These are phyloP conservation scores for Mortierella sp. DNA, from an alignment of 371 early-diverging fungal species.

Conservation along the genomic window DNA sequence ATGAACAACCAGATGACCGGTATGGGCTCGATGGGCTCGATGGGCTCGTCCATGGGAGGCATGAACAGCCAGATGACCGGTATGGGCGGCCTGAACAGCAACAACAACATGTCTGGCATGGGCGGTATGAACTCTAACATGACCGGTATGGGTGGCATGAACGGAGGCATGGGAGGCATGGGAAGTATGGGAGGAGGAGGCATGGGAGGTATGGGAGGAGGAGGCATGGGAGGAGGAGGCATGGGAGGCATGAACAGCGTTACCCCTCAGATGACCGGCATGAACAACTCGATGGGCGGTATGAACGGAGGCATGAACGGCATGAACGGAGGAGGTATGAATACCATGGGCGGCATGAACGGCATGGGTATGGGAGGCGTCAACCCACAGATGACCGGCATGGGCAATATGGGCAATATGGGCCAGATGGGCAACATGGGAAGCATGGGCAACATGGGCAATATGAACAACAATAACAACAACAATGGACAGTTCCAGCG, in stretches of 20 bases:
- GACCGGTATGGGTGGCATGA: conserved; percentile 19
- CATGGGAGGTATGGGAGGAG: conserved; percentile 10
- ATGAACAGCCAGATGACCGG: conserved; percentile 19
- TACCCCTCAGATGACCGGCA: conserved; percentile 22
- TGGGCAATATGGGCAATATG: conserved; percentile 22
- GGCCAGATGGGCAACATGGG: conserved; percentile 28
- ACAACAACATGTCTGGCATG: conserved; percentile 23
- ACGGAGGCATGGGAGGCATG: conserved; percentile 26
- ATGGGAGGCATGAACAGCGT: conserved; percentile 4
- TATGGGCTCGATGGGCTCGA: conserved; percentile 20
- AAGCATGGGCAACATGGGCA: conserved; percentile 28
- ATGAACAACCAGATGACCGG: conserved; percentile 45
- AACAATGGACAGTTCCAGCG: conserved; percentile 9
- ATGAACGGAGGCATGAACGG: conserved; percentile 30
- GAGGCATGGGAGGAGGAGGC: conserved; percentile 4
- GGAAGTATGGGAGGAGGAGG: neutral
- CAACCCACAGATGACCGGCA: conserved; percentile 30
- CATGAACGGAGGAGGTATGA: conserved; percentile 25
- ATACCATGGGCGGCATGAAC: conserved; percentile 16
- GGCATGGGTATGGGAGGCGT: conserved; percentile 4
- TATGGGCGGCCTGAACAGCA: conserved; percentile 30
- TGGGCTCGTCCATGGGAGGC: conserved; percentile 28
- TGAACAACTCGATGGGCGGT: conserved; percentile 36
- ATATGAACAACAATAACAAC: conserved; percentile 25
- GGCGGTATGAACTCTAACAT: conserved; percentile 20